A percentile compares a stretch with the other conserved stretches of the same genome.
Evolutionary conservation across 495 filamentous ascomycete genomes (phyloP).

Genomic region (Neurospora sublineolata): DNA sequence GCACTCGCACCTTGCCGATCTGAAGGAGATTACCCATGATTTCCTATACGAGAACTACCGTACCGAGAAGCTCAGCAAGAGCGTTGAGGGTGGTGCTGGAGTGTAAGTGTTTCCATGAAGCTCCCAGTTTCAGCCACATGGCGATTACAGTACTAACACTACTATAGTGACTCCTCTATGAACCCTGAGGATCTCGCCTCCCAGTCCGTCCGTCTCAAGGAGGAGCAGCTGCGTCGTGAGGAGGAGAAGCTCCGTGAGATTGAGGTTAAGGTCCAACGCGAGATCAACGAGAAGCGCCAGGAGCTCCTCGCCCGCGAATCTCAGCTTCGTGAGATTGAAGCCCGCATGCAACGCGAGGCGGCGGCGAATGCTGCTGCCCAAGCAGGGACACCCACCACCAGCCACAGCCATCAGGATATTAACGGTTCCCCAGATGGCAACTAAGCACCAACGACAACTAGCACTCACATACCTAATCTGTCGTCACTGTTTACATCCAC

Average conservation of each 20-base stretch:
- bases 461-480: constrained; percentile 1
- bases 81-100: constrained; percentile 79
- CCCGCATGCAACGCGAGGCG: constrained; percentile 47
- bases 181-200: constrained; percentile 94
- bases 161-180: constrained; percentile 66
- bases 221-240: constrained; percentile 95
- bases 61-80: constrained; percentile 99
- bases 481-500: constrained; percentile 11
- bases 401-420: constrained; percentile 28
- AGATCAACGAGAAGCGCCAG: constrained; percentile 99
- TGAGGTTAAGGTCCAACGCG: constrained; percentile 96
- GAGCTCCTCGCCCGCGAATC: constrained; percentile 95
- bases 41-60: constrained; percentile 99
- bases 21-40: constrained; percentile 99
- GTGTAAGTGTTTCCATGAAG: constrained; percentile 49
- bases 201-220: constrained; percentile 95
- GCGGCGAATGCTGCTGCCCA: constrained; percentile 23
- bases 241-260: constrained; percentile 99
- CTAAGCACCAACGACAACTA: constrained; percentile 8
- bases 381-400: constrained; percentile 12
- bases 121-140: neutral
- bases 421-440: constrained; percentile 36
- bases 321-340: constrained; percentile 87
- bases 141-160: constrained; percentile 20
- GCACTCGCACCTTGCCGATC: constrained; percentile 91